Base-by-base conservation (phyloP, 2,329 filamentous ascomycete species). In the Grosmannia clavigera region DNA sequence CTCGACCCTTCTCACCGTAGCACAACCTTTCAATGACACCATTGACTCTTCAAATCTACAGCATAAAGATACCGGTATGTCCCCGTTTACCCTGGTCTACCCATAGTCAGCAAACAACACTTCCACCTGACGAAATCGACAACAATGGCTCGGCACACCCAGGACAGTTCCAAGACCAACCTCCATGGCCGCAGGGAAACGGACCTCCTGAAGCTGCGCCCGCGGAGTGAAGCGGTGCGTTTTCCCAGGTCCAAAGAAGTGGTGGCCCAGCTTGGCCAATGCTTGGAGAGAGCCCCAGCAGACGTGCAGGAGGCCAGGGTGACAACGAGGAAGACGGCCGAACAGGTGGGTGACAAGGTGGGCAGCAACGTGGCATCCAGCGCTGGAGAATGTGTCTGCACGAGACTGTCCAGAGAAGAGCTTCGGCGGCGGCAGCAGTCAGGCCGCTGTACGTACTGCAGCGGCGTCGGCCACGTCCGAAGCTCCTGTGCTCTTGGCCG, bases 391-490 rank as follows among this genome's bases (percentile, higher is more conserved):
- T 1, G 19, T n/a, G 43, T 7, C 43, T 7, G 43, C 2, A 5
- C 43, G 14, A 29, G n/a, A 5, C 61, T 64, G 16, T 27, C 53
- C 31, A 35, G 14, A 2, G 12, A 33, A 7, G 63, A 64, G 53
- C 50, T 62, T 7, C 35, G 19, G 0, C 58, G 56, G 2, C 61
- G 63, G 3, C 19, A 5, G 0, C 14, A 12, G 31, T 16, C 25
- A 2, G 61, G 62, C 19, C 46, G 33, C 38, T 64, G 63, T 56
- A 62, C 60, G 16, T 64, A 64, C 59, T 64, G 63, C 54, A 46
- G 48, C 19, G 58, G 58, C 7, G 3, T n/a, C 1, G 58, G 35
- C 50, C 63, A 64, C 50, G n/a, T 48, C 7, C 61, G 63, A 4
- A 40, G 40, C 9, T n/a, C 55, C 5, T 64, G 63, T 19, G 60